These are phyloP conservation scores for Hyphopichia fennica DNA, from an alignment of 1,139 yeast species.

Conservation along the genomic window DNA sequence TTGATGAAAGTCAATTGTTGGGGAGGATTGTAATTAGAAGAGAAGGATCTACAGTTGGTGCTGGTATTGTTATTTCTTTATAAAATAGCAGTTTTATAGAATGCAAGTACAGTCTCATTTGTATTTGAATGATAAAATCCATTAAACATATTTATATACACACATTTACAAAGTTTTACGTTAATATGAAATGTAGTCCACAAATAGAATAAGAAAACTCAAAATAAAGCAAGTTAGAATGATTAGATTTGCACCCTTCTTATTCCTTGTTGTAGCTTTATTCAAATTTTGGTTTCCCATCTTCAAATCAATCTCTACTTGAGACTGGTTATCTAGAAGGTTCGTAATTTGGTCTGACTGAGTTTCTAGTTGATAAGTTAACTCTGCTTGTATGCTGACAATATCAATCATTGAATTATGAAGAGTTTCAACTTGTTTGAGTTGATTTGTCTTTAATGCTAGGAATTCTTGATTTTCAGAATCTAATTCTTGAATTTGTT, in stretches of 20 bases:
- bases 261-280: conserved; percentile 70
- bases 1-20: conserved; percentile 57
- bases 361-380: conserved; percentile 69
- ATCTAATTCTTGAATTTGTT: conserved; percentile 68
- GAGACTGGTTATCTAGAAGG: conserved; percentile 69
- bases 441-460: conserved; percentile 60
- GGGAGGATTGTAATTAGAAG: conserved; percentile 84
- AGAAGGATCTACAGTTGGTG: conserved; percentile 87
- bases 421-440: conserved; percentile 67
- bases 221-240: conserved; percentile 59
- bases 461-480: conserved; percentile 72
- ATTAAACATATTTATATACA: too few relatives aligned
- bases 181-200: conserved; percentile 55
- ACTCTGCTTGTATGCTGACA: conserved; percentile 73
- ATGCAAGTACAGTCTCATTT: neutral
- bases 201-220: conserved; percentile 60
- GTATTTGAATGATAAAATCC: neutral
- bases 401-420: conserved; percentile 81
- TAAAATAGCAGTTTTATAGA: conserved; percentile 1
- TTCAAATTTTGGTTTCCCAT: conserved; percentile 74
- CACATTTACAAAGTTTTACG: neutral
- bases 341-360: conserved; percentile 75
- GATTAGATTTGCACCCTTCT: conserved; percentile 67
- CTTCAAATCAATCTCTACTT: conserved; percentile 64
- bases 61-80: conserved; percentile 58